Conservation (phyloP, 192 early-diverging fungal genomes). For the Coemansia sp. region DNA sequence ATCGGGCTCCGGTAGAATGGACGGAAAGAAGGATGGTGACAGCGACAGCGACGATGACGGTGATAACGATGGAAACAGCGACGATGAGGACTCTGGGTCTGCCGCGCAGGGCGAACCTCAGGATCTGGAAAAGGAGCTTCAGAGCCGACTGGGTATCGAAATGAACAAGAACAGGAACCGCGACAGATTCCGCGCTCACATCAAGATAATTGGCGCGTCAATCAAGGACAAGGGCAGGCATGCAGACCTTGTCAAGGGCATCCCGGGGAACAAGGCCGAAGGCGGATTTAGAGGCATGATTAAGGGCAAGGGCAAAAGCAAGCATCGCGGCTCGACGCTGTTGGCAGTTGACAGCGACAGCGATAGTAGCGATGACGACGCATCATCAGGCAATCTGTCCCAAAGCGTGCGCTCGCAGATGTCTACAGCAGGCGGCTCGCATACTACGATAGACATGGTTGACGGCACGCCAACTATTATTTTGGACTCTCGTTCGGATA, state of each 20-base stretch:
- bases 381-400: neutral
- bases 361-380: neutral
- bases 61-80: slow-evolving; percentile 16
- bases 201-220: neutral
- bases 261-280: neutral
- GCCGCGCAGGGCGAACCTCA: neutral
- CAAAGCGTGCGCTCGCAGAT: neutral
- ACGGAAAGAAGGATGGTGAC: slow-evolving; percentile 10
- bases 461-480: neutral
- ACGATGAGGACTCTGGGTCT: slow-evolving; percentile 1
- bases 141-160: slow-evolving; percentile 10
- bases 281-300: neutral
- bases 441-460: neutral
- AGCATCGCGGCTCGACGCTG: slow-evolving; percentile 4
- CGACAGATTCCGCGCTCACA: slow-evolving; percentile 3
- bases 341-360: slow-evolving; percentile 1
- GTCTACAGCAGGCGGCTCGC: neutral
- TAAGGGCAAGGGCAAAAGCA: neutral
- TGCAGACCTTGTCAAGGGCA: neutral
- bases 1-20: slow-evolving; percentile 1
- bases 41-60: slow-evolving; percentile 16
- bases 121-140: slow-evolving; percentile 15
- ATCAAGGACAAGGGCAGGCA: slow-evolving; percentile 1
- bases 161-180: neutral
- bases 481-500: neutral